Conservation (phyloP, 208 protist genomes). For the Acanthamoeba culbertsoni region DNA sequence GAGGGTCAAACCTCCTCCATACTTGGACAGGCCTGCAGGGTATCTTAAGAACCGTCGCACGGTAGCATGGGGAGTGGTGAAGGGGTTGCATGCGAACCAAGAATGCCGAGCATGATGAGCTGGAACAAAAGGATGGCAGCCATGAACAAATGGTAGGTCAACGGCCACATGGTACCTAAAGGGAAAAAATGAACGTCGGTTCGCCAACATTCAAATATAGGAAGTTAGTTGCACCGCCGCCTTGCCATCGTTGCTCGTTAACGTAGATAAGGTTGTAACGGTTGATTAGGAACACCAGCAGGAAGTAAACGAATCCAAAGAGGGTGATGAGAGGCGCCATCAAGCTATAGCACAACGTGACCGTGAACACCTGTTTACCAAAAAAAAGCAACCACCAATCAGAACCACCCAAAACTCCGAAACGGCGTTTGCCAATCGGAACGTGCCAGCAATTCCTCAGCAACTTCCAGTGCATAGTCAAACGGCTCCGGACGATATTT, state of each 20-base stretch:
- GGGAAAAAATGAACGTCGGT: neutral
- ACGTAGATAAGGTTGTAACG: neutral
- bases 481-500: neutral
- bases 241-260: slow-evolving; percentile 20
- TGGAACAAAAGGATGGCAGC: neutral
- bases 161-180: slow-evolving; percentile 17
- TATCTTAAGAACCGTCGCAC: neutral
- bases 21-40: neutral
- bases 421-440: neutral
- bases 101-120: slow-evolving; percentile 24
- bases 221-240: neutral
- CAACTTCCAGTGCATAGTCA: neutral
- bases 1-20: neutral
- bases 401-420: neutral
- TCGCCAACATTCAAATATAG: neutral
- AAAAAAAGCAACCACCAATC: too few species aligned
- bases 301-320: slow-evolving; percentile 13
- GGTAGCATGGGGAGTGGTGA: neutral
- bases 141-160: slow-evolving; percentile 11
- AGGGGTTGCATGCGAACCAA: neutral
- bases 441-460: neutral
- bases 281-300: neutral
- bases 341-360: slow-evolving; percentile 19
- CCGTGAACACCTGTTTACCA: slow-evolving; percentile 39
- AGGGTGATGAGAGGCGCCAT: slow-evolving; percentile 35